Percentiles rank a stretch among this genome's conserved stretches.
Evolutionary conservation across 805 yeast species (phyloP).

Genomic region (Candida quercuum): DNA sequence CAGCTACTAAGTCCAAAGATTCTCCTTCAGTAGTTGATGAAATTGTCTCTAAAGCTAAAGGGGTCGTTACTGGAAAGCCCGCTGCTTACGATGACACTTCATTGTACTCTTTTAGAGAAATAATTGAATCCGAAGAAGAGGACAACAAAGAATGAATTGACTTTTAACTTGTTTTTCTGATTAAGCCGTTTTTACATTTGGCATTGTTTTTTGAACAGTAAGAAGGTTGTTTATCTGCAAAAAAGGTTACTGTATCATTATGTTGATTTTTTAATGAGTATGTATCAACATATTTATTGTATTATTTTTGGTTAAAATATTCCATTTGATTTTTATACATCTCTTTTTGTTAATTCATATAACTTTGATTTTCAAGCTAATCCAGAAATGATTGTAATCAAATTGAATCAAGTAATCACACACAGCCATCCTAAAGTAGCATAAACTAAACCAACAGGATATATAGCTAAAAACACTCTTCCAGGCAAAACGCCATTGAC

Average conservation of each 20-base stretch:
- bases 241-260: no score
- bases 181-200: not conserved
- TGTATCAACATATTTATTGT: no score
- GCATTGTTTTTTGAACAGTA: not conserved
- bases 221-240: no score
- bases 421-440: constrained; percentile 62
- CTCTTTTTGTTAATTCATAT: not conserved
- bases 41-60: not conserved
- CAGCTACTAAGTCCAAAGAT: constrained; percentile 1
- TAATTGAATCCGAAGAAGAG: constrained; percentile 14
- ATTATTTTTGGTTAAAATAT: not conserved
- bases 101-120: constrained; percentile 20
- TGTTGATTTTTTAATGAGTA: no score
- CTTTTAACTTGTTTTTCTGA: not conserved
- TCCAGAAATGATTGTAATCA: not conserved
- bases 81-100: constrained; percentile 10
- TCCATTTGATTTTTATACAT: not conserved
- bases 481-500: constrained; percentile 60
- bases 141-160: not conserved
- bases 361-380: no score
- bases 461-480: constrained; percentile 54
- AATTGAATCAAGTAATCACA: constrained; percentile 38
- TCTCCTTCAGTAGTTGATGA: not conserved
- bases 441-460: constrained; percentile 62
- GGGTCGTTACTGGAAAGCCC: not conserved